These are phyloP conservation scores for Paxillus ammoniavirescens DNA, from an alignment of 768 basidiomycete genomes.

Conservation along the genomic window DNA sequence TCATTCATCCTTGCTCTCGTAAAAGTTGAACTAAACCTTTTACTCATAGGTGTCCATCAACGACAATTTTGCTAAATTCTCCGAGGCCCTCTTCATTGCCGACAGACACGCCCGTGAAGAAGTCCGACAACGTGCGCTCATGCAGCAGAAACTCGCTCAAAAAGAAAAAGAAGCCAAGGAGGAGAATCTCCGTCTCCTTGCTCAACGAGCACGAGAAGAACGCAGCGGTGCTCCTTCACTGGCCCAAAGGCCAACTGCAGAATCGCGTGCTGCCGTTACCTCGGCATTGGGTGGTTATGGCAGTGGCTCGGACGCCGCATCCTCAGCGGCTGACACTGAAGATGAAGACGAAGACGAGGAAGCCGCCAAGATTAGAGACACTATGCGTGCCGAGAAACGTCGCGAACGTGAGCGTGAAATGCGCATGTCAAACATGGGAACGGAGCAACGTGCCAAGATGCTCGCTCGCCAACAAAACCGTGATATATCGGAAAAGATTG, in stretches of 20 bases:
- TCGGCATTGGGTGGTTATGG: constrained; percentile 84
- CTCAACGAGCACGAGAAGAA: constrained; percentile 94
- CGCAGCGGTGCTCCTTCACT: constrained; percentile 68
- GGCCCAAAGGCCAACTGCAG: constrained; percentile 61
- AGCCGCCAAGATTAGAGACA: constrained; percentile 80
- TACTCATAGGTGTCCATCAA: constrained; percentile 86
- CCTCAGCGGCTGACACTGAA: constrained; percentile 47
- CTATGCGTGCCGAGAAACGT: constrained; percentile 89
- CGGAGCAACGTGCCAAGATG: constrained; percentile 94
- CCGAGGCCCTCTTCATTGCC: constrained; percentile 92
- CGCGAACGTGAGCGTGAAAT: constrained; percentile 94
- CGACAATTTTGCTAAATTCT: constrained; percentile 98
- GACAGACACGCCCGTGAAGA: constrained; percentile 98
- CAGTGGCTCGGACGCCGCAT: constrained; percentile 62
- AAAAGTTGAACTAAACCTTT: neutral
- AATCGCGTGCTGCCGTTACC: constrained; percentile 68
- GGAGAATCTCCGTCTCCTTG: constrained; percentile 90
- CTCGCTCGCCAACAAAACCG: constrained; percentile 95
- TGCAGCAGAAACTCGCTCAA: constrained; percentile 98
- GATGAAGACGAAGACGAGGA: constrained; percentile 81
- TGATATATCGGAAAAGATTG: constrained; percentile 99
- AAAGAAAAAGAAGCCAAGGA: constrained; percentile 97
- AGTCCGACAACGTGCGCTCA: constrained; percentile 91
- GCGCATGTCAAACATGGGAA: constrained; percentile 99
- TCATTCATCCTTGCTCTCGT: neutral